These are phyloP conservation scores for Phytophthora pseudosyringae DNA, from an alignment of 352 stramenopile genomes.

Conservation along the genomic window DNA sequence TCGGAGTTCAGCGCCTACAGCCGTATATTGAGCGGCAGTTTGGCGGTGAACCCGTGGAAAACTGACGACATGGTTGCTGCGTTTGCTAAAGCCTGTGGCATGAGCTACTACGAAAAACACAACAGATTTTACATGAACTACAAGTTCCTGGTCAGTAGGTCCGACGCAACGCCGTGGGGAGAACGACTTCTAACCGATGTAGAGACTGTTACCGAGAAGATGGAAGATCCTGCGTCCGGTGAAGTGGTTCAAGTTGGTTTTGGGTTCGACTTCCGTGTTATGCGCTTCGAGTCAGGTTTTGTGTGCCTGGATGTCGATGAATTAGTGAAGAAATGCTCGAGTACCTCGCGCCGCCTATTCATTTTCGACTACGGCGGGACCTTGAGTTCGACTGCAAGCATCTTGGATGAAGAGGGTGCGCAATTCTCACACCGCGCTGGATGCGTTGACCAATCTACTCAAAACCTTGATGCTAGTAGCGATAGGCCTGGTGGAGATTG, in stretches of 20 bases:
- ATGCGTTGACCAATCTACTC: constrained; percentile 13
- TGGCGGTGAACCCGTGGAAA: constrained; percentile 99
- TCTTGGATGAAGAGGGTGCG: constrained; percentile 79
- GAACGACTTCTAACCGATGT: constrained; percentile 95
- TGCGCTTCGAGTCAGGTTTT: constrained; percentile 96
- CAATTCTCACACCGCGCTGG: constrained; percentile 21
- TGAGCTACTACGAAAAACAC: constrained; percentile 82
- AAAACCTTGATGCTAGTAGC: constrained; percentile 10
- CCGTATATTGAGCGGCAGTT: constrained; percentile 95
- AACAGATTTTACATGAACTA: constrained; percentile 81
- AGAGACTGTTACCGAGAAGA: constrained; percentile 74
- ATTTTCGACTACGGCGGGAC: constrained; percentile 99
- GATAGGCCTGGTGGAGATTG: constrained; percentile 20
- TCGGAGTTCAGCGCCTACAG: constrained; percentile 98
- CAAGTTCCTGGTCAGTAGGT: constrained; percentile 83
- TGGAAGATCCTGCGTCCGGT: constrained; percentile 38
- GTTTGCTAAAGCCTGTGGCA: constrained; percentile 67
- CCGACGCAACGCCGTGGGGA: constrained; percentile 91
- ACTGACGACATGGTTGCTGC: constrained; percentile 84
- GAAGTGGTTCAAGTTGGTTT: constrained; percentile 93
- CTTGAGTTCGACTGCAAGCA: constrained; percentile 78
- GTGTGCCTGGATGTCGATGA: constrained; percentile 90
- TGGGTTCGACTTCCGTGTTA: constrained; percentile 95
- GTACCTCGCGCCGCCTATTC: constrained; percentile 84
- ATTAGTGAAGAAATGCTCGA: constrained; percentile 84